These are phyloP conservation scores for Coleophoma crateriformis DNA, from an alignment of 2,329 filamentous ascomycete species.

Conservation along the genomic window DNA sequence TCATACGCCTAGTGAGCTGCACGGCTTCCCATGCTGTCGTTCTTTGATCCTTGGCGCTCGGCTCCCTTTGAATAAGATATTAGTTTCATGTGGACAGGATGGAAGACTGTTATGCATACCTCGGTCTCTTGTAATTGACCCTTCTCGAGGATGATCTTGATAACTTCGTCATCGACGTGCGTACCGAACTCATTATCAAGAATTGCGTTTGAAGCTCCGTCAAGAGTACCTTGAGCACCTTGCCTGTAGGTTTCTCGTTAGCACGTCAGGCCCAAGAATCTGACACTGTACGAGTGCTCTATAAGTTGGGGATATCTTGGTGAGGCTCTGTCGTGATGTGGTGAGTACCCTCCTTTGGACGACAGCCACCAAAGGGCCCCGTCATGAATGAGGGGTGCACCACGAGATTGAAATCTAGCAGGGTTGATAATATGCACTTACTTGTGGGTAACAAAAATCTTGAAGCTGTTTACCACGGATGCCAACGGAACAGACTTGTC, in stretches of 20 bases:
- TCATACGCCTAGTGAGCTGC: constrained; percentile 16
- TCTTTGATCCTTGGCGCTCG: constrained; percentile 28
- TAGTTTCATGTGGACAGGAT: constrained; percentile 4
- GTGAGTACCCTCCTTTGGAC: too few species aligned
- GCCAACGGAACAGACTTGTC: constrained; percentile 76
- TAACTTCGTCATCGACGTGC: constrained; percentile 69
- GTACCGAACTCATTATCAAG: constrained; percentile 89
- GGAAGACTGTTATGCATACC: constrained; percentile 33
- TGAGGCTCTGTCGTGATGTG: too few species aligned
- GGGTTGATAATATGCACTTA: constrained; percentile 41
- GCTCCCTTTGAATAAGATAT: constrained; percentile 17
- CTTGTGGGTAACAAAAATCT: constrained; percentile 88
- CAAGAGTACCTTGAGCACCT: constrained; percentile 74
- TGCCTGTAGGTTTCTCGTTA: constrained; percentile 49
- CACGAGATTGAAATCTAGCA: constrained; percentile 3
- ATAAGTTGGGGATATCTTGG: too few species aligned
- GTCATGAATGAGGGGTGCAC: too few species aligned
- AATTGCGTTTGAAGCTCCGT: constrained; percentile 67
- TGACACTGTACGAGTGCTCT: too few species aligned
- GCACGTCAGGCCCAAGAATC: too few species aligned
- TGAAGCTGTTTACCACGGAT: constrained; percentile 82
- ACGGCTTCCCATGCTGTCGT: constrained; percentile 22
- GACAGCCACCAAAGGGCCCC: too few species aligned
- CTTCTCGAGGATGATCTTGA: constrained; percentile 74
- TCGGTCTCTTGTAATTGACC: constrained; percentile 61